Evolutionary conservation across 2,329 filamentous ascomycete genomes (phyloP), one percentile per base, ranked within the genome.

Genomic region (Teratosphaeria zuluensis): DNA sequence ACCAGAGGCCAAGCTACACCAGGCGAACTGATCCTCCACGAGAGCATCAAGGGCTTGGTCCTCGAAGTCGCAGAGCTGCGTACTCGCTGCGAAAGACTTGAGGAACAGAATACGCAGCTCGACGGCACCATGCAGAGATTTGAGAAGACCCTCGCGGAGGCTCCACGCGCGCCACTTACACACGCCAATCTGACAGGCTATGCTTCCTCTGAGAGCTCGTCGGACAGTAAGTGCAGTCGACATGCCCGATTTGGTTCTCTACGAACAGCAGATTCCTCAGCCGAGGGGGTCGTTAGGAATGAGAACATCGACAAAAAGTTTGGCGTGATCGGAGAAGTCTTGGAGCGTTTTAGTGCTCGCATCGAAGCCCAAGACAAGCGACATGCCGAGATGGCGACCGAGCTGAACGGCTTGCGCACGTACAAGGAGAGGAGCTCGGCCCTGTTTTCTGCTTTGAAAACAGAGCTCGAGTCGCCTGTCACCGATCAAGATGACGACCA

Each of bases 1-100:
- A 55, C 38, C 16, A 48, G 8, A 8, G 42, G 42, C 42, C 21
- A 51, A 19, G 31, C 54, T 9, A 46, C 24, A 14, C 55, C 58
- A 3, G 51, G 51, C 14, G 55, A 60, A 28, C 58, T 60, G 19
- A 53, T 60, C 52, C n/a, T 60, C 2, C 58, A 60, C 28, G 58
- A 60, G 56, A 60, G 35, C 32, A 42, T 60, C n/a, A 28, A 16
- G 2, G 19, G 38, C 28, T 33, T 60, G n/a, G 28, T 60, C 28
- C 31, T 24, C 7, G 55, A 60, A 31, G 38, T 60, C 38, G 33
- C 38, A 7, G 55, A 60, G 55, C 38, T 60, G 14, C 55, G 58
- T n/a, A 12, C 19, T 28, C 58, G 58, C 28, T 60, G 58, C 28
- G 55, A 57, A 11, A 32, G 38, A 4, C 56, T 57, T 4, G 55